phyloP scores from a whole-genome alignment of 2,329 filamentous ascomycete species.

The Endoconidiophora polonica region DNA sequence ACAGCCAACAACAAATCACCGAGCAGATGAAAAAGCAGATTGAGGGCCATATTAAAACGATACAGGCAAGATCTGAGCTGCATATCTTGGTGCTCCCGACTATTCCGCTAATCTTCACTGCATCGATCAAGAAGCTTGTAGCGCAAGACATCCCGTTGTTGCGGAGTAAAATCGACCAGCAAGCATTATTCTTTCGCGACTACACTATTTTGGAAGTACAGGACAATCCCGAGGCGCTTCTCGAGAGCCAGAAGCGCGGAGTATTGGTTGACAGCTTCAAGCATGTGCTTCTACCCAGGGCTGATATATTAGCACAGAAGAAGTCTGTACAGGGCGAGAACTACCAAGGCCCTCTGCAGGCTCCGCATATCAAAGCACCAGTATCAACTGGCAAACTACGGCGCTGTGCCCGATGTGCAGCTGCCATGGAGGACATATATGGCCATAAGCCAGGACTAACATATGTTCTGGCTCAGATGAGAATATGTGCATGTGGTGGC shows the following conservation, averaged over 20 bases:
- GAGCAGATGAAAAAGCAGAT: slow-evolving; percentile 23
- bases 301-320: slow-evolving; percentile 11
- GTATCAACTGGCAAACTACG: slow-evolving; percentile 28
- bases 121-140: slow-evolving; percentile 50
- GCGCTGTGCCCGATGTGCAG: slow-evolving; percentile 37
- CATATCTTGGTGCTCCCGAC: slow-evolving; percentile 32
- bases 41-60: slow-evolving; percentile 28
- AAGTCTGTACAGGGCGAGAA: slow-evolving; percentile 15
- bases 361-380: slow-evolving; percentile 13
- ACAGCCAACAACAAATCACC: slow-evolving; percentile 14
- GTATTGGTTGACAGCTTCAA: slow-evolving; percentile 40
- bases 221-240: slow-evolving; percentile 31
- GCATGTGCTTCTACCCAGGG: slow-evolving; percentile 32
- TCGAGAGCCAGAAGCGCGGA: slow-evolving; percentile 21
- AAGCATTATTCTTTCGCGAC: slow-evolving; percentile 56
- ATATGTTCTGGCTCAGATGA: slow-evolving; percentile 38
- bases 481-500: slow-evolving; percentile 38
- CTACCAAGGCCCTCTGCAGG: slow-evolving; percentile 6
- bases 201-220: slow-evolving; percentile 52
- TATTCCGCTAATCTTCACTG: slow-evolving; percentile 30
- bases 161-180: slow-evolving; percentile 42
- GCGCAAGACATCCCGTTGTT: slow-evolving; percentile 40
- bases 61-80: slow-evolving; percentile 34
- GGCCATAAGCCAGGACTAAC: slow-evolving; percentile 31
- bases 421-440: slow-evolving; percentile 46